Conservation (phyloP, 163 green algal genomes). For the Scenedesmus sp. region DNA sequence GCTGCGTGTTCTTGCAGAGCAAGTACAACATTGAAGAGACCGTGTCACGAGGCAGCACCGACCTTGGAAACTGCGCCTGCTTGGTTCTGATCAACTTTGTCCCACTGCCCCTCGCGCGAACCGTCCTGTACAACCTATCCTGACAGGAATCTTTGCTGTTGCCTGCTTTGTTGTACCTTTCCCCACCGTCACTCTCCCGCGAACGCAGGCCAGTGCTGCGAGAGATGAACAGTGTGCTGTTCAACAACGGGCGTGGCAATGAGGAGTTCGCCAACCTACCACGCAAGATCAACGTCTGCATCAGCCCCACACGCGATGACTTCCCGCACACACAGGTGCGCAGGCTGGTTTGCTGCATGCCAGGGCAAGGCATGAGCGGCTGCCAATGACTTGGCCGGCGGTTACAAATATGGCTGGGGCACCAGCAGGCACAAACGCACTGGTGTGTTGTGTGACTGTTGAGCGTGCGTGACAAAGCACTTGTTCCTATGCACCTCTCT, state of each 20-base stretch:
- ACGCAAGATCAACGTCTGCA: conserved; percentile 96
- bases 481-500: too few species aligned
- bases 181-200: too few species aligned
- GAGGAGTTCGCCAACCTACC: conserved; percentile 93
- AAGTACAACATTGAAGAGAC: too few species aligned
- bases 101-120: background rate
- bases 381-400: too few species aligned
- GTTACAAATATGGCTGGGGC: too few species aligned
- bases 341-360: background rate
- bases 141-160: background rate
- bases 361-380: background rate
- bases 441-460: background rate
- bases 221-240: conserved; percentile 71
- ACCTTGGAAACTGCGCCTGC: too few species aligned
- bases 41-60: too few species aligned
- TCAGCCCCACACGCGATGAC: conserved; percentile 90
- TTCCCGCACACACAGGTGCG: conserved; percentile 88
- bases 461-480: too few species aligned
- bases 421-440: too few species aligned
- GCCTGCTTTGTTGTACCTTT: background rate
- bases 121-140: background rate
- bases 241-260: conserved; percentile 89
- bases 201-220: conserved; percentile 57
- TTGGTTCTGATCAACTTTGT: too few species aligned
- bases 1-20: too few species aligned